Evolutionary conservation across 306 rosid genomes (phyloP).

Genomic region (Comarum palustre): DNA sequence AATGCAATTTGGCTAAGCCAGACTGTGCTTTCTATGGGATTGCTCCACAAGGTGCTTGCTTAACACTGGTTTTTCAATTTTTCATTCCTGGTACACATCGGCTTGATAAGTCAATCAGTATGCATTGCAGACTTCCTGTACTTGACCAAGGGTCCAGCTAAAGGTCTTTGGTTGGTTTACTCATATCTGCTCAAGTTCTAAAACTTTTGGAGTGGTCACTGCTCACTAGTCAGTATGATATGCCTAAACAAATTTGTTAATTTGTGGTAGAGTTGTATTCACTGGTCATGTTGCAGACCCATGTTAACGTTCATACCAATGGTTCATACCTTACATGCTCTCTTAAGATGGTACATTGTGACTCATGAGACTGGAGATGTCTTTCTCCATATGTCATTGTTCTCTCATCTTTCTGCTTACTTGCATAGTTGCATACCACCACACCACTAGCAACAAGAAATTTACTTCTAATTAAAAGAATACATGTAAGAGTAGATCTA

Average conservation of each 20-base stretch:
- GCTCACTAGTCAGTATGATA: not conserved
- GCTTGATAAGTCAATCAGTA: conserved; percentile 86
- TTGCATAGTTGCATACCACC: not conserved
- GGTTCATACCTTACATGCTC: not conserved
- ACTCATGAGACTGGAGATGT: not conserved
- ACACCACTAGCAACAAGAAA: not conserved
- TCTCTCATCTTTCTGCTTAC: not conserved
- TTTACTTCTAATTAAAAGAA: not conserved
- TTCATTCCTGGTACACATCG: conserved; percentile 74
- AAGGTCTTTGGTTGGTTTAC: conserved; percentile 24
- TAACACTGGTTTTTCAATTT: conserved; percentile 62
- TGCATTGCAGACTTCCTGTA: conserved; percentile 95
- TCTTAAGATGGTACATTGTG: not conserved
- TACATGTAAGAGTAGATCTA: not conserved
- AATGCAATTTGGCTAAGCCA: conserved; percentile 87
- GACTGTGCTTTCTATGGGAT: conserved; percentile 95
- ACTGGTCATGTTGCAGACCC: not conserved
- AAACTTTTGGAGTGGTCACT: not conserved
- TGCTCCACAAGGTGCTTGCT: conserved; percentile 71
- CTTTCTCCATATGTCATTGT: not conserved
- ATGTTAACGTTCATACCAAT: not conserved
- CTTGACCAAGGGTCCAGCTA: conserved; percentile 62
- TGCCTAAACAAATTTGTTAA: not conserved
- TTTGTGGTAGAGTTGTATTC: not conserved
- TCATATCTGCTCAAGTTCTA: not conserved